Conservation (phyloP, 495 filamentous ascomycete genomes). For the Sabuloglossum arenarium region DNA sequence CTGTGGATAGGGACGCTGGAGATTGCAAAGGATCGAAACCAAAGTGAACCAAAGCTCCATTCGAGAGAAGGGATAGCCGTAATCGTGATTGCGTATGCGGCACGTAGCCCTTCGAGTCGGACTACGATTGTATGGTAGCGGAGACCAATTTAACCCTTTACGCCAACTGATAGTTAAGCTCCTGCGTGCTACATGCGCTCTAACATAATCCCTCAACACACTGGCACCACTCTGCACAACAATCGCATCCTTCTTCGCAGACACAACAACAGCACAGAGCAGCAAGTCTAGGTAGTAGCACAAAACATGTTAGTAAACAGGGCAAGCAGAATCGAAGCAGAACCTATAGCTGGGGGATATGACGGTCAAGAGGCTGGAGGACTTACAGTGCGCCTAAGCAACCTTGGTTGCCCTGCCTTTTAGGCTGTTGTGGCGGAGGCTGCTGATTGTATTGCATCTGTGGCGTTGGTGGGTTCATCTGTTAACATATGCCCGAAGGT, state of each 20-base stretch:
- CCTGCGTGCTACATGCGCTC: neutral
- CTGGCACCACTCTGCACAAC: slow-evolving; percentile 50
- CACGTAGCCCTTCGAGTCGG: too few species aligned
- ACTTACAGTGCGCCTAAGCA: slow-evolving; percentile 41
- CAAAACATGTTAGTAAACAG: neutral
- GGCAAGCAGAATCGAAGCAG: neutral
- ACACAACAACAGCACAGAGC: slow-evolving; percentile 60
- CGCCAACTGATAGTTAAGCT: neutral
- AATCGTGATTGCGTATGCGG: too few species aligned
- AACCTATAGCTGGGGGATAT: neutral
- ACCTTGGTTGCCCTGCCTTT: slow-evolving; percentile 28
- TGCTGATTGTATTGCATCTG: slow-evolving; percentile 20
- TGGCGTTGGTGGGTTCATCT: neutral
- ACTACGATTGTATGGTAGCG: too few species aligned
- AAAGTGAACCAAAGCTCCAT: too few species aligned
- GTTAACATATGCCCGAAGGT: neutral
- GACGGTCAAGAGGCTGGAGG: neutral
- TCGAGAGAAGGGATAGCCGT: too few species aligned
- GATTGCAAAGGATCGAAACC: too few species aligned
- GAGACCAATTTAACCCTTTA: neutral
- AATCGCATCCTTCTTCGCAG: slow-evolving; percentile 59
- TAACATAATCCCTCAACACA: slow-evolving; percentile 21
- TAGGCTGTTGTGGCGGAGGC: slow-evolving; percentile 34
- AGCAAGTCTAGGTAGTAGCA: slow-evolving; percentile 28
- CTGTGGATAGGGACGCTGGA: too few species aligned